phyloP scores from a whole-genome alignment of 1,139 yeast genomes.

The Debaryomyces fabryi region DNA sequence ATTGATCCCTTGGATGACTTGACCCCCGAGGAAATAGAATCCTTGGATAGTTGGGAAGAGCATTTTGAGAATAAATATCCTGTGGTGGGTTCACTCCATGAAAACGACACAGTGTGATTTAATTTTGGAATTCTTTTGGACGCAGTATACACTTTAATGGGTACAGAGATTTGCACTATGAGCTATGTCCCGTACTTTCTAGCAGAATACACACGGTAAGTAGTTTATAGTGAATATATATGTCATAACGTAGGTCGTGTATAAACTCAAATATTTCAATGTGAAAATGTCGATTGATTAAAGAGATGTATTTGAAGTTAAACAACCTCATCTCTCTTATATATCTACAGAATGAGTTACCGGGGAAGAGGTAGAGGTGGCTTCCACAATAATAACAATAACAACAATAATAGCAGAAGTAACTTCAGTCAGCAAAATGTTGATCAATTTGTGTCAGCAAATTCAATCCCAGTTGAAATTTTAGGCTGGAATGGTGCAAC shows the following conservation, averaged over 20 bases:
- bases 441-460: conserved; percentile 37
- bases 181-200: background rate
- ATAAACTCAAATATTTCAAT: background rate
- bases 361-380: conserved; percentile 53
- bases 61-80: conserved; percentile 82
- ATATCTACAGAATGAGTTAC: conserved; percentile 36
- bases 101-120: conserved; percentile 9
- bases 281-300: background rate
- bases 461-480: conserved; percentile 57
- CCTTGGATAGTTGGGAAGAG: conserved; percentile 83
- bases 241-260: conserved; percentile 1
- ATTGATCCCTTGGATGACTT: conserved; percentile 72
- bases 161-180: background rate
- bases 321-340: background rate
- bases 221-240: background rate
- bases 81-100: conserved; percentile 60
- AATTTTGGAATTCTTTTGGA: background rate
- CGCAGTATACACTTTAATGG: background rate
- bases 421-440: conserved; percentile 27
- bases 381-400: conserved; percentile 19
- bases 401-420: conserved; percentile 20
- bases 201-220: background rate
- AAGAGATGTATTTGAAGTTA: conserved; percentile 1
- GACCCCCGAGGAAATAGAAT: conserved; percentile 59
- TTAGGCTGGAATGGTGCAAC: conserved; percentile 84